These are phyloP conservation scores for Ensete ventricosum DNA, from an alignment of 176 grass and related monocot genomes.

Conservation along the genomic window DNA sequence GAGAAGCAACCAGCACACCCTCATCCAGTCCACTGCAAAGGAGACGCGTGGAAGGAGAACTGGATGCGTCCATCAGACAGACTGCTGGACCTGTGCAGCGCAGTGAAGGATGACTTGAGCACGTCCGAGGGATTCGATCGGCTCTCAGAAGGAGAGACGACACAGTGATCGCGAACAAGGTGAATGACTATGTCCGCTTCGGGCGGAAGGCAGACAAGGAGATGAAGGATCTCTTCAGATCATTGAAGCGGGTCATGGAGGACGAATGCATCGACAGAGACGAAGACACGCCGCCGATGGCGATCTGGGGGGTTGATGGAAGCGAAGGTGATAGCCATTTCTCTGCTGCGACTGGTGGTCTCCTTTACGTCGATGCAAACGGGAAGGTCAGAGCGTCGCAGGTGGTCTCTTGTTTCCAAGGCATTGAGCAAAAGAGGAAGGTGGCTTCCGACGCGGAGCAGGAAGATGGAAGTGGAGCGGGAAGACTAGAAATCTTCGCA, in stretches of 20 bases:
- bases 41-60: conserved; percentile 35
- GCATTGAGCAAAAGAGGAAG: conserved; percentile 31
- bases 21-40: conserved; percentile 27
- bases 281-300: background rate
- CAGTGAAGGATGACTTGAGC: conserved; percentile 30
- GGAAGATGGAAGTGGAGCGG: background rate
- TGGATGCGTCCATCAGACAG: conserved; percentile 24
- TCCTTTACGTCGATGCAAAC: conserved; percentile 22
- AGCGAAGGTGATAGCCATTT: conserved; percentile 23
- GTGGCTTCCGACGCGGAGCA: conserved; percentile 14
- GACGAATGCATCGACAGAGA: conserved; percentile 17
- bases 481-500: background rate
- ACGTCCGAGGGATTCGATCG: conserved; percentile 16
- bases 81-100: conserved; percentile 35
- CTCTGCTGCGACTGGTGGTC: conserved; percentile 19
- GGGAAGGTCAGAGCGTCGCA: conserved; percentile 26
- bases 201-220: conserved; percentile 33
- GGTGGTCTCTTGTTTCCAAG: conserved; percentile 28
- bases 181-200: conserved; percentile 23
- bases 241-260: conserved; percentile 12
- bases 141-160: conserved; percentile 27
- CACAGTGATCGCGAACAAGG: conserved; percentile 8
- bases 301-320: conserved; percentile 25
- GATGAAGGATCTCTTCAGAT: conserved; percentile 31
- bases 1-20: conserved; percentile 30